These are phyloP conservation scores for Podospora comata DNA, from an alignment of 495 filamentous ascomycete genomes.

Conservation along the genomic window DNA sequence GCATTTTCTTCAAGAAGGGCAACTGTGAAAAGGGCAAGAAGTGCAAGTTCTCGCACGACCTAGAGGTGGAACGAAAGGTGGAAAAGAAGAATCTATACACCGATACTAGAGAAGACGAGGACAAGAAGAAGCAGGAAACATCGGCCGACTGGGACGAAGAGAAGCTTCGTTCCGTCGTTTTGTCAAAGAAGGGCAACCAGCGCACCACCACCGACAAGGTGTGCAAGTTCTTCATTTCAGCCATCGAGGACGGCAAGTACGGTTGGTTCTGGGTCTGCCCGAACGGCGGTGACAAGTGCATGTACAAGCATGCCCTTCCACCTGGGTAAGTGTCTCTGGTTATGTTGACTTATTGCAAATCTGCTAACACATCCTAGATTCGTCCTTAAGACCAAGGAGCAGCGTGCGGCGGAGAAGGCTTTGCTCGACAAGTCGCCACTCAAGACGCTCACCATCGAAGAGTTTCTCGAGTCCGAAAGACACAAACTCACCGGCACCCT, in stretches of 20 bases:
- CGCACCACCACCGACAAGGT: slow-evolving; percentile 96
- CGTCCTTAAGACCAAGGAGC: slow-evolving; percentile 95
- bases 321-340: slow-evolving; percentile 63
- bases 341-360: slow-evolving; percentile 29
- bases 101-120: slow-evolving; percentile 73
- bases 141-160: slow-evolving; percentile 97
- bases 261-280: slow-evolving; percentile 99
- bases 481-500: slow-evolving; percentile 87
- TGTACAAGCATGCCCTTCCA: slow-evolving; percentile 94
- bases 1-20: slow-evolving; percentile 93
- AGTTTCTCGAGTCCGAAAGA: slow-evolving; percentile 92
- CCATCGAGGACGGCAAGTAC: slow-evolving; percentile 97
- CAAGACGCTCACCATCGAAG: slow-evolving; percentile 91
- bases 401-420: slow-evolving; percentile 95
- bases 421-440: slow-evolving; percentile 93
- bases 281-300: slow-evolving; percentile 96
- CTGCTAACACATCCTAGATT: slow-evolving; percentile 54
- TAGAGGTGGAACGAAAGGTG: slow-evolving; percentile 81
- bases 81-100: slow-evolving; percentile 91
- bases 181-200: slow-evolving; percentile 97
- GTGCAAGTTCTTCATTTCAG: slow-evolving; percentile 98
- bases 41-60: slow-evolving; percentile 96
- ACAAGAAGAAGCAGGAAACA: slow-evolving; percentile 85
- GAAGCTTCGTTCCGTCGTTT: slow-evolving; percentile 83
- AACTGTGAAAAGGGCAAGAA: slow-evolving; percentile 95